phyloP scores from a whole-genome alignment of 179 eudicot species.

The Nepenthes alata region DNA sequence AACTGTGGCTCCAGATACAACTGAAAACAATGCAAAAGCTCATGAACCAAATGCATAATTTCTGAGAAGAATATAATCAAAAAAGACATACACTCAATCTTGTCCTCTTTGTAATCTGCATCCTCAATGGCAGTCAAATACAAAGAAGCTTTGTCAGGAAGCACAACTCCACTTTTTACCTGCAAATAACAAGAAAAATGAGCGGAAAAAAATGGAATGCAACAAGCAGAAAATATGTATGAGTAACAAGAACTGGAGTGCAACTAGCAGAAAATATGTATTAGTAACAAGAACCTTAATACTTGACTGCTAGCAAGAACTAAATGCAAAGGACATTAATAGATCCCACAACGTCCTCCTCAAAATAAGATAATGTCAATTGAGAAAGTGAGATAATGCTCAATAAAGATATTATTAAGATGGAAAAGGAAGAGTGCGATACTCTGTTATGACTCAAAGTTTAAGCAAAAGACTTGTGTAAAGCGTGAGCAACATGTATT shows the following conservation, averaged over 20 bases:
- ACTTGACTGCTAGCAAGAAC: not conserved
- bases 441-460: too few relatives aligned
- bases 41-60: not conserved
- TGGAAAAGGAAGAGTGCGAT: too few relatives aligned
- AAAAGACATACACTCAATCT: slow-evolving; percentile 77
- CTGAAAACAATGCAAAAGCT: too few relatives aligned
- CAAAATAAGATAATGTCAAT: too few relatives aligned
- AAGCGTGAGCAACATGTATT: too few relatives aligned
- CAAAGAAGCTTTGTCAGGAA: slow-evolving; percentile 88
- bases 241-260: not conserved
- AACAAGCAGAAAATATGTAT: not conserved
- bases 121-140: slow-evolving; percentile 97
- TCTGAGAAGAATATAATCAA: slow-evolving; percentile 2
- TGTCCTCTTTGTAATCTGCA: slow-evolving; percentile 96
- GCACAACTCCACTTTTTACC: slow-evolving; percentile 63
- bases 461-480: too few relatives aligned
- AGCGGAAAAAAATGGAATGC: not conserved
- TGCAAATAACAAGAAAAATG: slow-evolving; percentile 15
- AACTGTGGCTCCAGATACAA: too few relatives aligned
- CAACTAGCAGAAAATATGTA: not conserved
- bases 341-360: too few relatives aligned
- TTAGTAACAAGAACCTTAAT: too few relatives aligned
- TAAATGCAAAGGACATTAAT: not conserved
- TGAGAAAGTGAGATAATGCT: too few relatives aligned
- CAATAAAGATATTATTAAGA: too few relatives aligned